These are phyloP conservation scores for Styphnolobium japonicum DNA, from an alignment of 306 rosid species.

Conservation along the genomic window DNA sequence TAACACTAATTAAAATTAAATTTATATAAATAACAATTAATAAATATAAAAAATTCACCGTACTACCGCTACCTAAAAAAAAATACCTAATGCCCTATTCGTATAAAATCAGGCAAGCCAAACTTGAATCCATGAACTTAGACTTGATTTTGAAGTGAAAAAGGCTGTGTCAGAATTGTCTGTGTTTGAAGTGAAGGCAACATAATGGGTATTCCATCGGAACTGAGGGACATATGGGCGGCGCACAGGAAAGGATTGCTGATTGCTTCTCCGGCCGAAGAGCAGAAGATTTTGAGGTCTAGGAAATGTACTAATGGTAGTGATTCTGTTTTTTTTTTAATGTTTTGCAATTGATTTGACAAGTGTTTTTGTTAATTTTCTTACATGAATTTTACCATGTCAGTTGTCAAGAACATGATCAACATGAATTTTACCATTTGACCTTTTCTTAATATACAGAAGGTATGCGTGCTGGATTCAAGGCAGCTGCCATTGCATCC, in stretches of 20 bases:
- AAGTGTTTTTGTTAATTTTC: too few relatives aligned
- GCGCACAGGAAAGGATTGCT: conserved; percentile 23
- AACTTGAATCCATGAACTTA: background rate
- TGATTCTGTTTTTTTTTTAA: background rate
- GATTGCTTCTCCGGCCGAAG: conserved; percentile 63
- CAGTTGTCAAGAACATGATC: too few relatives aligned
- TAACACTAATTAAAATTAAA: too few relatives aligned
- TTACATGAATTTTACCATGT: too few relatives aligned
- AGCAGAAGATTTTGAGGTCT: too few relatives aligned
- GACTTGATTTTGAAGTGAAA: background rate
- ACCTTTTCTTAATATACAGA: conserved; percentile 46
- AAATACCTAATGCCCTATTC: too few relatives aligned
- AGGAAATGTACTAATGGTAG: conserved; percentile 30
- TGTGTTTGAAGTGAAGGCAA: background rate
- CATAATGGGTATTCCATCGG: conserved; percentile 56
- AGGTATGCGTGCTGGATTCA: conserved; percentile 60
- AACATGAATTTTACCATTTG: background rate
- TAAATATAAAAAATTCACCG: too few relatives aligned
- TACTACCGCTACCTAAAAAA: too few relatives aligned
- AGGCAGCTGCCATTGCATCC: conserved; percentile 46
- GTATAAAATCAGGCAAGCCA: background rate
- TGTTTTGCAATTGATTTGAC: too few relatives aligned
- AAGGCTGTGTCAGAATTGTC: background rate
- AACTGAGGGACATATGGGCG: conserved; percentile 51
- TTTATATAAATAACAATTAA: too few relatives aligned